These are phyloP conservation scores for Corinectria fuckeliana DNA, from an alignment of 2,329 filamentous ascomycete species.

Conservation along the genomic window DNA sequence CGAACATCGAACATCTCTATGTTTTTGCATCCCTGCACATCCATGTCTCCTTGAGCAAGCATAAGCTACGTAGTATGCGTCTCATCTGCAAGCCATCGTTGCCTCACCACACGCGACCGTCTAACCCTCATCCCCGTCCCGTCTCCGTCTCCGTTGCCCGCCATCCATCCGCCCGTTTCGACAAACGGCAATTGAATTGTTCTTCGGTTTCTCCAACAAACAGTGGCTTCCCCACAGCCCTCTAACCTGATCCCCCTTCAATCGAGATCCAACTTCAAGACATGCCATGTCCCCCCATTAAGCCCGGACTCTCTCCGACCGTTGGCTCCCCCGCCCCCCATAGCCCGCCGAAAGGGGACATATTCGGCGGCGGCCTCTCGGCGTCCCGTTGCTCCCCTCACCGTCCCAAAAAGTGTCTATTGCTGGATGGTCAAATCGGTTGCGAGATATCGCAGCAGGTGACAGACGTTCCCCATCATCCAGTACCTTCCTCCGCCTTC, in stretches of 20 bases:
- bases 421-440: constrained; percentile 2
- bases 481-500: not conserved
- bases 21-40: not conserved
- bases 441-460: too few species aligned
- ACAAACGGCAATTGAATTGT: constrained; percentile 15
- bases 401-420: not conserved
- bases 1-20: not conserved
- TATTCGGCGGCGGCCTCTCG: constrained; percentile 22
- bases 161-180: constrained; percentile 3
- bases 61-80: constrained; percentile 23
- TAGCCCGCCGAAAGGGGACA: constrained; percentile 23
- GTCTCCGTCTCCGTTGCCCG: not conserved
- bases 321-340: not conserved
- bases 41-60: not conserved
- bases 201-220: constrained; percentile 16
- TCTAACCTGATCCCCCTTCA: constrained; percentile 3
- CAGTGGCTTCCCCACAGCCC: not conserved
- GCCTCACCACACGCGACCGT: not conserved
- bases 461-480: not conserved
- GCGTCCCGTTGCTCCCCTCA: not conserved
- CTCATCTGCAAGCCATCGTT: constrained; percentile 30
- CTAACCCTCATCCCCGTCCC: not conserved
- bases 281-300: not conserved
- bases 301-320: constrained; percentile 12
- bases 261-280: constrained; percentile 12